Conservation (phyloP, 1,284 basidiomycete species). For the Moesziomyces globuligerus region DNA sequence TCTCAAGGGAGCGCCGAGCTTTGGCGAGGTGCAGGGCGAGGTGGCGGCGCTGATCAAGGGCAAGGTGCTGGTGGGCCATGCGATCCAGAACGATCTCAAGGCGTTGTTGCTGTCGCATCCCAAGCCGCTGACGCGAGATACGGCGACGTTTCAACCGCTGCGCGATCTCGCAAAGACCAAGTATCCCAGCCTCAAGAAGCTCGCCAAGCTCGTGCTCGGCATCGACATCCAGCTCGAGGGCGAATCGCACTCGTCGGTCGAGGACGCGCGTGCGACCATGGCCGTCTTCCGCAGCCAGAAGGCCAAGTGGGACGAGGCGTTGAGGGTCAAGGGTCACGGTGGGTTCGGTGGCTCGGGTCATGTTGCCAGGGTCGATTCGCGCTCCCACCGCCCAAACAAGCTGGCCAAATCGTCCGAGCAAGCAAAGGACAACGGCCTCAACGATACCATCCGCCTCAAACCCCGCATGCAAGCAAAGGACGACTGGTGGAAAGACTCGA, state of each 20-base stretch:
- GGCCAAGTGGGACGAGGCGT: slow-evolving; percentile 78
- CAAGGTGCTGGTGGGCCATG: slow-evolving; percentile 90
- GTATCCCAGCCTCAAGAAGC: slow-evolving; percentile 80
- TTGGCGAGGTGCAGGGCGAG: slow-evolving; percentile 81
- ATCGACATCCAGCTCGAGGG: slow-evolving; percentile 79
- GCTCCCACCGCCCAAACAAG: slow-evolving; percentile 14
- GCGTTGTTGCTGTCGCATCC: slow-evolving; percentile 92
- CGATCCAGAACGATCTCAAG: slow-evolving; percentile 89
- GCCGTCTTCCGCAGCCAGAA: slow-evolving; percentile 89
- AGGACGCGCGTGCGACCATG: slow-evolving; percentile 95
- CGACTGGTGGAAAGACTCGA: slow-evolving; percentile 49
- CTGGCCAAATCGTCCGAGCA: too few relatives aligned
- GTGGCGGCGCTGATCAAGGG: slow-evolving; percentile 84
- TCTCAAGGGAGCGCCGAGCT: slow-evolving; percentile 77
- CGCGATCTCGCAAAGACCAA: slow-evolving; percentile 73
- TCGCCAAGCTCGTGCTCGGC: slow-evolving; percentile 83
- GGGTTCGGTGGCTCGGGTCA: not conserved
- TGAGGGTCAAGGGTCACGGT: slow-evolving; percentile 22
- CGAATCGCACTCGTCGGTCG: slow-evolving; percentile 67
- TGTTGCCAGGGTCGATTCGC: slow-evolving; percentile 4
- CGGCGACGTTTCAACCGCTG: slow-evolving; percentile 74
- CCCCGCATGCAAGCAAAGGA: slow-evolving; percentile 34
- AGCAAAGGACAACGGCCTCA: slow-evolving; percentile 7
- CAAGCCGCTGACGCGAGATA: slow-evolving; percentile 81
- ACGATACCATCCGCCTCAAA: slow-evolving; percentile 29